A percentile compares a stretch with the other conserved stretches of the same genome.
Conservation (phyloP, 352 stramenopile species). For the Phytophthora syringae region DNA sequence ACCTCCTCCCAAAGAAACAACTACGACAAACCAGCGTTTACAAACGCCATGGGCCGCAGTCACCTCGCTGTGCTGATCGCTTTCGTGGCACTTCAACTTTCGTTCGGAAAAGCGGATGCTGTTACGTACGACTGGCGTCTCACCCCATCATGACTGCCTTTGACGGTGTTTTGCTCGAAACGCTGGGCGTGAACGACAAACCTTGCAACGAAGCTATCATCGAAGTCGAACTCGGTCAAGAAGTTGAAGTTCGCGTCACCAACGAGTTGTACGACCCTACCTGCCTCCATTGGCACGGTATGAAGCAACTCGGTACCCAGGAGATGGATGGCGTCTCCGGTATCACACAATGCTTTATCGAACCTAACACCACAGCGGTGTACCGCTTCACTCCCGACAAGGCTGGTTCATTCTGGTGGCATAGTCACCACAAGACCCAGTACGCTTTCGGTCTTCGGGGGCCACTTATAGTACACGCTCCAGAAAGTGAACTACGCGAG, state of each 20-base stretch:
- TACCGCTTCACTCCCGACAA: conserved; percentile 43
- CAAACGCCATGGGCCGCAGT: conserved; percentile 10
- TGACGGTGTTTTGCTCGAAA: conserved; percentile 24
- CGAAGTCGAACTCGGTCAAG: conserved; percentile 29
- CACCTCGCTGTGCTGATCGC: not conserved
- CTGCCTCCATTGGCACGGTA: conserved; percentile 47
- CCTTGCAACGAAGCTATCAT: conserved; percentile 30
- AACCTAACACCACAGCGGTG: conserved; percentile 23
- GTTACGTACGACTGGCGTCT: conserved; percentile 36
- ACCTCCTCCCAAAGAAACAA: not conserved
- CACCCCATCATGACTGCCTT: conserved; percentile 27
- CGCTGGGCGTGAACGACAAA: conserved; percentile 30
- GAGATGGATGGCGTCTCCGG: conserved; percentile 43
- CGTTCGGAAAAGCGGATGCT: conserved; percentile 1
- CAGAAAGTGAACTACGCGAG: conserved; percentile 7
- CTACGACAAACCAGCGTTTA: conserved; percentile 9
- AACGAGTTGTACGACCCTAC: conserved; percentile 25
- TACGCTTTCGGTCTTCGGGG: conserved; percentile 40
- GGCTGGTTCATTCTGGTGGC: conserved; percentile 43
- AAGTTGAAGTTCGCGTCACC: conserved; percentile 33
- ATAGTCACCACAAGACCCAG: conserved; percentile 41
- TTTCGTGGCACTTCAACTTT: conserved; percentile 6
- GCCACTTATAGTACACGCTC: conserved; percentile 37
- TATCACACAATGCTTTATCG: conserved; percentile 42
- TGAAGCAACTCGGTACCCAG: conserved; percentile 39